Evolutionary conservation across 2,329 filamentous ascomycete species (phyloP).

Genomic region (Anisogramma anomala): DNA sequence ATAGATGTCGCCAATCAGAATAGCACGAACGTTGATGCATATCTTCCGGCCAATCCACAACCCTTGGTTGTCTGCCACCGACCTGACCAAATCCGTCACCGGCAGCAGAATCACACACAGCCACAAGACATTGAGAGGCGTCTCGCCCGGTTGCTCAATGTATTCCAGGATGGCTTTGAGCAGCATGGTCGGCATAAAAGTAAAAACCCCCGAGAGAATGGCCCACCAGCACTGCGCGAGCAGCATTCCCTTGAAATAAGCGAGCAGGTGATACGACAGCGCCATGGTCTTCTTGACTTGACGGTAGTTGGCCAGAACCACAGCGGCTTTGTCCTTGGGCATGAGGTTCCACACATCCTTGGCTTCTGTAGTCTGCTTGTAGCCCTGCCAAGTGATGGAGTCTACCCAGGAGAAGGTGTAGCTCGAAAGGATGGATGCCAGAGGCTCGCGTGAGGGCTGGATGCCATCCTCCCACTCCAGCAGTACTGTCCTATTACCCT

Average conservation of each 20-base stretch:
- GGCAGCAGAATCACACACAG: slow-evolving; percentile 88
- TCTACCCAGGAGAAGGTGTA: slow-evolving; percentile 89
- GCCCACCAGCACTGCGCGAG: slow-evolving; percentile 73
- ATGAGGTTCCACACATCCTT: slow-evolving; percentile 84
- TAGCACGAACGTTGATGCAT: slow-evolving; percentile 82
- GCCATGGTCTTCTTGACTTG: slow-evolving; percentile 71
- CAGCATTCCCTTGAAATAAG: slow-evolving; percentile 70
- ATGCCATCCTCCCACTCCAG: slow-evolving; percentile 83
- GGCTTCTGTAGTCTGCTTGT: slow-evolving; percentile 72
- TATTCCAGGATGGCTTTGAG: slow-evolving; percentile 88
- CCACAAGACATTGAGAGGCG: slow-evolving; percentile 83
- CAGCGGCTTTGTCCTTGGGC: slow-evolving; percentile 75
- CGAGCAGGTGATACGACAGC: slow-evolving; percentile 68
- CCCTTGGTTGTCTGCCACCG: slow-evolving; percentile 72
- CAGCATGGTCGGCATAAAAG: slow-evolving; percentile 82
- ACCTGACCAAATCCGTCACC: slow-evolving; percentile 68
- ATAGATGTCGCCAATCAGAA: slow-evolving; percentile 96
- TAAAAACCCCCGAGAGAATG: slow-evolving; percentile 66
- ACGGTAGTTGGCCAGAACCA: slow-evolving; percentile 71
- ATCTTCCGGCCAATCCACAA: slow-evolving; percentile 91
- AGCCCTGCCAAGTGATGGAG: slow-evolving; percentile 77
- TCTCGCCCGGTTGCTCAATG: slow-evolving; percentile 67
- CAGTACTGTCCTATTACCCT: slow-evolving; percentile 81
- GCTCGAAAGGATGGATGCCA: slow-evolving; percentile 79
- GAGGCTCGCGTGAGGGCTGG: slow-evolving; percentile 73